Evolutionary conservation across 305 asterid species (phyloP), one percentile per base, ranked within the genome.

Genomic region (Caryopteris hybrid): DNA sequence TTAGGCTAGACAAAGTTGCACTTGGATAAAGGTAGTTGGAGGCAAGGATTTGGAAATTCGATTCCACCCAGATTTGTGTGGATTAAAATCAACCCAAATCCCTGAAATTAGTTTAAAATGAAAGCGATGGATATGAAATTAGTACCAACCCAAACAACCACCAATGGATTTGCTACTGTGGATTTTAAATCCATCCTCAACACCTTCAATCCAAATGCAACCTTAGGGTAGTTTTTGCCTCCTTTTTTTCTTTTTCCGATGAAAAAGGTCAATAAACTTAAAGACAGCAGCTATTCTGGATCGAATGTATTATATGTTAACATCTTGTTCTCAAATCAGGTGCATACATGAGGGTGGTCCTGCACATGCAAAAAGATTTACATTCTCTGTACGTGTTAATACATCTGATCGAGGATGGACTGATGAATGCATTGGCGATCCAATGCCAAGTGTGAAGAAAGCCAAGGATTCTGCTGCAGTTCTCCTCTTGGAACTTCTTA

Each of bases 381-480:
- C 98, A 8, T 91, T 85, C 74, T 84, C 95, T 12, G 99, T 94
- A 43, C 84, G 97, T 4, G 95, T 94, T 9, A 94, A 94, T 66
- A 88, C 98, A 17, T 77, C 92, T 8, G 99, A 91, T 69, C 81
- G 78, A 77, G 98, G 99, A 50, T 88, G 89, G 96, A 88, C 96
- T 1, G 98, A 94, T 62, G 99, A 94, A 76, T 94, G 99, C 76
- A 75, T 94, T 1, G 99, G 98, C 36, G 98, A 94, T 68, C 94
- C 99, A 6, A 89, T 94, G 97, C 99, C 98, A 5, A 94, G 96
- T 65, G 99, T 94, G 56, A 94, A 94, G 90, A 94, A 89, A 77
- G 99, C 99, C 16, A 94, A 91, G 88, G 98, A 94, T 78, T 88
- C 98, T 22, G 91, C 99, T 8, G 98, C 98, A 5, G 81, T 87